phyloP scores from a whole-genome alignment of 345 rosid genomes.

The Populus simonii region DNA sequence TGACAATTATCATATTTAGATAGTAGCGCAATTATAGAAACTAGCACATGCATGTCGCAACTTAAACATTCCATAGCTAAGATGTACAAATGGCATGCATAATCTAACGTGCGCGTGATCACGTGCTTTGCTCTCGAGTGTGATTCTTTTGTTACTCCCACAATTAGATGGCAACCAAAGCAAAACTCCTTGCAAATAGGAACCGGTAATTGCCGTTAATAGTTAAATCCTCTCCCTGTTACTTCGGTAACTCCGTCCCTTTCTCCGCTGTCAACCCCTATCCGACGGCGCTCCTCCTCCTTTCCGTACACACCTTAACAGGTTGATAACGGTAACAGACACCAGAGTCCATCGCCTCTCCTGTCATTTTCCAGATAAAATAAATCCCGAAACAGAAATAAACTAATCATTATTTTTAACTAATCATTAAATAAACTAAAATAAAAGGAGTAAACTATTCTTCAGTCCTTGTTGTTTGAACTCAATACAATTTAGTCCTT shows the following conservation, averaged over 20 bases:
- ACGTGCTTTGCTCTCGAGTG: background rate
- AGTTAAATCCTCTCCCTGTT: conserved; percentile 19
- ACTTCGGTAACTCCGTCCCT: conserved; percentile 12
- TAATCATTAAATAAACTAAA: no score
- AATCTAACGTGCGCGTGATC: background rate
- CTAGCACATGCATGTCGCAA: no score
- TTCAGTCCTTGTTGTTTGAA: background rate
- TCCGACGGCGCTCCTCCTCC: conserved; percentile 5
- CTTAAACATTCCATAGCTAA: no score
- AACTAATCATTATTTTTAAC: background rate
- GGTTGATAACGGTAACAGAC: conserved; percentile 16
- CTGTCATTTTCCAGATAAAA: background rate
- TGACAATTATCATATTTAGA: no score
- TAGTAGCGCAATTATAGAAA: no score
- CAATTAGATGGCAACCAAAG: conserved; percentile 5
- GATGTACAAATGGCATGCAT: no score
- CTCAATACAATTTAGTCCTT: background rate
- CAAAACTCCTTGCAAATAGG: conserved; percentile 24
- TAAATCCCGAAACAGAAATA: background rate
- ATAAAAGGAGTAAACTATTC: no score
- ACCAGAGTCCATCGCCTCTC: background rate
- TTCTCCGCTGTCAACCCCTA: conserved; percentile 23
- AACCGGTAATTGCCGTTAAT: conserved; percentile 32
- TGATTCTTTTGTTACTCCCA: background rate
- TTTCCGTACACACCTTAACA: conserved; percentile 19